Base-by-base conservation (phyloP, 2,329 filamentous ascomycete genomes). In the Pseudopyrenochaeta lycopersici region DNA sequence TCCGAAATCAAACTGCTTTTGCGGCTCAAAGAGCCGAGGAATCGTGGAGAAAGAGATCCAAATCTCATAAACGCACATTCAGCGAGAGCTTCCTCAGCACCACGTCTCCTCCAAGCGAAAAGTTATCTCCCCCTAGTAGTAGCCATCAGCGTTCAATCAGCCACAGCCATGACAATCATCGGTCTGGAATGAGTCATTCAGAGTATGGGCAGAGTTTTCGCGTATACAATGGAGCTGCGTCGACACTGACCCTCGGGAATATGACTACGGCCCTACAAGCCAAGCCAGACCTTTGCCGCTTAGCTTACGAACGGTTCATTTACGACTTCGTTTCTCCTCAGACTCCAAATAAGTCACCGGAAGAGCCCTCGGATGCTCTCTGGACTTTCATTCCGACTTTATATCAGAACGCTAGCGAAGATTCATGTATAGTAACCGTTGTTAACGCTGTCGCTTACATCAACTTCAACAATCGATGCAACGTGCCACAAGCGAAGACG, bases 21-120 rank as follows among this genome's bases (percentile, higher is more conserved):
- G 69, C 72, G 32, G 72, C 70, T 1, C 70, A 74, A 44, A 67
- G 64, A 50, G 71, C 72, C 7, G 70, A 74, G 47, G 64, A 68
- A 7, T 68, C 68, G 7, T 74, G 72, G 72, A 58, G 71, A 17
- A 71, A 73, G 48, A 60, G 70, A 38, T 64, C 70, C 14, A 72
- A 71, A 46, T 68, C 63, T 1, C 49, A 64, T 33, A 67, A 70
- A 44, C 59, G 63, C 12, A 42, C 53, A 11, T 23, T 43, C 18
- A 60, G 60, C 33, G 57, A 58, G 2, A 64, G 57, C 32, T 56
- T 36, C 38, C 18, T 42, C 30, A 56, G 51, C 12, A 52, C 49
- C 17, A 47, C 55, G 14, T 54, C 63, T 11, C 52, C 62, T 17
- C 43, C 54, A 47, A 58, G 52, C 53, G 56, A 58, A 36, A 49